These are phyloP conservation scores for Teunomyces stri DNA, from an alignment of 805 yeast genomes.

Conservation along the genomic window DNA sequence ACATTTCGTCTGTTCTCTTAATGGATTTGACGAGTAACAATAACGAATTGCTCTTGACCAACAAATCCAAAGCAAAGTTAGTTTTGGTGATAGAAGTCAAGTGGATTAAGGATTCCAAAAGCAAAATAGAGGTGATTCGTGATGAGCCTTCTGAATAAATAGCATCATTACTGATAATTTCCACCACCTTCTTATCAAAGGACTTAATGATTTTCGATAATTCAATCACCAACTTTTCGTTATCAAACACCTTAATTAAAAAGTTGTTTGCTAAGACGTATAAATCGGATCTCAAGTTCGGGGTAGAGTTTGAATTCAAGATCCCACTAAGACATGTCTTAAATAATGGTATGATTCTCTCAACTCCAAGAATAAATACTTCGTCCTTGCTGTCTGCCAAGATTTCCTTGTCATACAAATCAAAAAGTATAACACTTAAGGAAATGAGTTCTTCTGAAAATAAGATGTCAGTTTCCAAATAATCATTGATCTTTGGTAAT, in stretches of 20 bases:
- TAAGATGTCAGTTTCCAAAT: slow-evolving; percentile 59
- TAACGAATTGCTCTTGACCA: slow-evolving; percentile 66
- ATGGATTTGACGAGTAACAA: slow-evolving; percentile 63
- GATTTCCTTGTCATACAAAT: slow-evolving; percentile 47
- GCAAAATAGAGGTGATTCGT: slow-evolving; percentile 70
- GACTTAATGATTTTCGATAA: slow-evolving; percentile 55
- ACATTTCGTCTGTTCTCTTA: slow-evolving; percentile 64
- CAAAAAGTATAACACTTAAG: slow-evolving; percentile 67
- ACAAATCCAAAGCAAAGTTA: slow-evolving; percentile 55
- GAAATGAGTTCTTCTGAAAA: slow-evolving; percentile 79
- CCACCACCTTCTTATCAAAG: slow-evolving; percentile 58
- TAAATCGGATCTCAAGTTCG: slow-evolving; percentile 70
- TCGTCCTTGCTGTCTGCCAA: slow-evolving; percentile 15
- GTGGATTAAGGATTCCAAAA: slow-evolving; percentile 66
- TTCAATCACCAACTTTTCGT: slow-evolving; percentile 43
- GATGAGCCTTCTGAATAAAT: slow-evolving; percentile 74
- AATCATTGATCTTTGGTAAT: slow-evolving; percentile 74
- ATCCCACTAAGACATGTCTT: slow-evolving; percentile 74
- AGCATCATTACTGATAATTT: slow-evolving; percentile 72
- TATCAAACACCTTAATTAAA: slow-evolving; percentile 48
- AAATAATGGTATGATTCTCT: slow-evolving; percentile 66
- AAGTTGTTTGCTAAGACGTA: slow-evolving; percentile 72
- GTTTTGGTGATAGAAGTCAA: slow-evolving; percentile 47
- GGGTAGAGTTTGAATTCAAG: slow-evolving; percentile 63
- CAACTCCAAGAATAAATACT: slow-evolving; percentile 29